A percentile compares a stretch with the other conserved stretches of the same genome.
These are phyloP conservation scores for Boletus pseudo-olivaceus DNA, from an alignment of 768 basidiomycete species.

Conservation along the genomic window DNA sequence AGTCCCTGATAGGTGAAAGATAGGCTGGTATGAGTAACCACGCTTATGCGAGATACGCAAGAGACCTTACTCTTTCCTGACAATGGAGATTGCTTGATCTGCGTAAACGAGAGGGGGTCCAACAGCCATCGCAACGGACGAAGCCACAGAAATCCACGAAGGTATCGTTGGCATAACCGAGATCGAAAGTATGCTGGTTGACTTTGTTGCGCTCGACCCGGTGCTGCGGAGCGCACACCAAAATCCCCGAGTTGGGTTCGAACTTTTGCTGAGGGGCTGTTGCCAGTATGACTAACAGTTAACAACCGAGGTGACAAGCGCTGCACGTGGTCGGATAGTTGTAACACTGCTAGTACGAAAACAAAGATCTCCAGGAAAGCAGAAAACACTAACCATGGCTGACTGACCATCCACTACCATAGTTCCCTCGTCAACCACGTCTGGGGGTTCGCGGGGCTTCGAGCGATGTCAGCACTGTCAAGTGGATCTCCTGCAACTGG, in stretches of 20 bases:
- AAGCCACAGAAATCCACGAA: conserved; percentile 64
- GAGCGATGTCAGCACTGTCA: not conserved
- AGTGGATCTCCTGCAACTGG: conserved; percentile 8
- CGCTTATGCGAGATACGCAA: not conserved
- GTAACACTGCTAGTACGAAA: not conserved
- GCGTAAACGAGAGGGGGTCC: conserved; percentile 83
- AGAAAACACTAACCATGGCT: not conserved
- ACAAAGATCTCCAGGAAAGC: not conserved
- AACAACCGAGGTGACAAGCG: not conserved
- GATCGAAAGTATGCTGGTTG: not conserved
- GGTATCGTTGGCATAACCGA: conserved; percentile 33
- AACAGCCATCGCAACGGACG: conserved; percentile 80
- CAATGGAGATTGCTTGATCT: conserved; percentile 79
- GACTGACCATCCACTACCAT: not conserved
- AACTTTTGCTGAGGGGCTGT: not conserved
- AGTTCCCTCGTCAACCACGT: not conserved
- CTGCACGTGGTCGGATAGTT: conserved; percentile 1
- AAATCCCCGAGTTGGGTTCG: not conserved
- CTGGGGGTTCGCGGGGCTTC: conserved; percentile 3
- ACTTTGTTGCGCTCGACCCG: not conserved
- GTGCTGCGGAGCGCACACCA: conserved; percentile 1
- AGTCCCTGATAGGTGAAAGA: conserved; percentile 49
- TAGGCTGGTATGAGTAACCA: conserved; percentile 1
- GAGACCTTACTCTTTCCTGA: conserved; percentile 60
- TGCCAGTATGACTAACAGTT: conserved; percentile 9